Base-by-base conservation (phyloP, 164 flowering plant species). In the Cinnamomum micranthum region DNA sequence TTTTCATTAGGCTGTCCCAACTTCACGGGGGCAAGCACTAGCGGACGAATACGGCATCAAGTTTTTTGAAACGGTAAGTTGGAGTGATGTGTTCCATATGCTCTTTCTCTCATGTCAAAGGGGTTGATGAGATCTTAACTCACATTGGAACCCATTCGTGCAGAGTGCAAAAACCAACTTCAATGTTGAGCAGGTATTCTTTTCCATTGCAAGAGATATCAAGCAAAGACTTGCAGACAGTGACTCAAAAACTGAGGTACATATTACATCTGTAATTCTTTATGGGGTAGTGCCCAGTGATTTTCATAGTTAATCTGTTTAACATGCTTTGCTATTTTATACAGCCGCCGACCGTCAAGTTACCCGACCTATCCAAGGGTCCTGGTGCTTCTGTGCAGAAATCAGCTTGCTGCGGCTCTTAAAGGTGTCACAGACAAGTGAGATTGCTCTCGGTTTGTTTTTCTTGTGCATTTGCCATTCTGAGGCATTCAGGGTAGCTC, bases 131-230 rank as follows among this genome's bases (percentile, higher is more conserved):
- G 13, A 67, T 67, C 6, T 11, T 28, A 11, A 67, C 27, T 15
- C 70, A 64, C 70, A 19, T 33, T 14, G 60, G 15, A 55, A 19
- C 13, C 47, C 28, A 73, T 66, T 27, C 78, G 62, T 75, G 78
- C 85, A 84, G 89, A 86, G 89, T 81, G 88, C 88, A 51, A 86
- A 86, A 77, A 84, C 88, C 74, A 86, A 86, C 82, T 77, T 86
- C 71, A 86, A 86, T n/a, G 88, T 86, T 65, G 88, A 86, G 82
- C 82, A 84, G 74, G 88, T 86, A 33, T 86, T 86, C 82, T 86
- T 86, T 76, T 82, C 88, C n/a, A 84, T 84, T 72, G 88, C 87
- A 27, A 83, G 88, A 75, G 88, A 86, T 75, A 86, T 86, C 77
- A 86, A 83, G 80, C 85, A 84, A 79, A 81, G 88, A 73, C 86